These are phyloP conservation scores for Globisporangium cylindrosporum DNA, from an alignment of 352 stramenopile genomes.

Conservation along the genomic window DNA sequence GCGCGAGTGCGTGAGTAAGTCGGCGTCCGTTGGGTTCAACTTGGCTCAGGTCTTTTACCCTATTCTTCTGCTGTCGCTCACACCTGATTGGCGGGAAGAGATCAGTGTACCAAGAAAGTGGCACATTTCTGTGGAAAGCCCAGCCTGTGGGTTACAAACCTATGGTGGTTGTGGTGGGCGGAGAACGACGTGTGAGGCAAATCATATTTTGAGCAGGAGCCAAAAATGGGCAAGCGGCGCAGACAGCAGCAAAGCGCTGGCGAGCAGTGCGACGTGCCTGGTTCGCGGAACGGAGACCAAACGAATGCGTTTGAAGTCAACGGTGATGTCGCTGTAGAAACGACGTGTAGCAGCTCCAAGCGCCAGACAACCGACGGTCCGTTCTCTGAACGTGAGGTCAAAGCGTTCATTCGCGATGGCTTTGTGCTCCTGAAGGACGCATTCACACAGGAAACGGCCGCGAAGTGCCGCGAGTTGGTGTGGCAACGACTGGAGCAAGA, in stretches of 20 bases:
- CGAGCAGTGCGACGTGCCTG: neutral
- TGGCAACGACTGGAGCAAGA: slow-evolving; percentile 37
- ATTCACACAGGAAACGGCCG: slow-evolving; percentile 43
- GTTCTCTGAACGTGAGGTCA: slow-evolving; percentile 31
- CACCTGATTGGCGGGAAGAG: slow-evolving; percentile 2
- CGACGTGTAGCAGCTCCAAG: neutral
- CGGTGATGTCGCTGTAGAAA: neutral
- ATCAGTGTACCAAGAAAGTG: neutral
- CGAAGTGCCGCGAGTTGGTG: slow-evolving; percentile 43
- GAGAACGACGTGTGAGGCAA: neutral
- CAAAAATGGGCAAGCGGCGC: slow-evolving; percentile 9
- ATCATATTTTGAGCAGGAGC: neutral
- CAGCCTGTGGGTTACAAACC: slow-evolving; percentile 6
- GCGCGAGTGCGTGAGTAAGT: neutral
- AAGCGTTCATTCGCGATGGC: slow-evolving; percentile 59
- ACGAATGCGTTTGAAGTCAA: too few relatives aligned
- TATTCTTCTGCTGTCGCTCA: neutral
- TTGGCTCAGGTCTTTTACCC: neutral
- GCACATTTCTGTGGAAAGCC: slow-evolving; percentile 5
- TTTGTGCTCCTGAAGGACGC: slow-evolving; percentile 62
- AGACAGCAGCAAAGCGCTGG: slow-evolving; percentile 4
- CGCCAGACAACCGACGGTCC: slow-evolving; percentile 16
- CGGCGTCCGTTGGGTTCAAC: slow-evolving; percentile 14
- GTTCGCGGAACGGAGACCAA: neutral
- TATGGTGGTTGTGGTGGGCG: neutral